Evolutionary conservation across 352 stramenopile genomes (phyloP).

Genomic region (Pseudoperonospora humuli): DNA sequence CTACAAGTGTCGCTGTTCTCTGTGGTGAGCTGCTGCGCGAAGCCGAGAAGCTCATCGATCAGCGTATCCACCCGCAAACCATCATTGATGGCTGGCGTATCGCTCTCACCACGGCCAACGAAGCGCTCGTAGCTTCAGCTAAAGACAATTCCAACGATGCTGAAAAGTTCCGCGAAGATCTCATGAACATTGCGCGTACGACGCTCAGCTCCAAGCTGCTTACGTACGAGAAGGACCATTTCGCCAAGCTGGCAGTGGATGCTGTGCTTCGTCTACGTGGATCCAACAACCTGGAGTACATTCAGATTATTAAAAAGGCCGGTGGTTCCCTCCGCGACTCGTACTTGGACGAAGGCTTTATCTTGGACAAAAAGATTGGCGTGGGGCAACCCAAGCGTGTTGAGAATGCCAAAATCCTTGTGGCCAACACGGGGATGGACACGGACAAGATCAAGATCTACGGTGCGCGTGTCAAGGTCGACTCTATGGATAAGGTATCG

Average conservation of each 20-base stretch:
- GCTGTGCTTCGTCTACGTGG: conserved; percentile 94
- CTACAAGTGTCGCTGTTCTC: conserved; percentile 94
- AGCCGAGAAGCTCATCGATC: conserved; percentile 93
- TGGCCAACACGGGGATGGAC: conserved; percentile 99
- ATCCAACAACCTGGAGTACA: conserved; percentile 95
- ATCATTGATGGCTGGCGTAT: conserved; percentile 98
- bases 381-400: conserved; percentile 94
- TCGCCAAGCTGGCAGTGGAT: conserved; percentile 93
- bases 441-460: conserved; percentile 99
- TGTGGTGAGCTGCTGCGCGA: conserved; percentile 96
- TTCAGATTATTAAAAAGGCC: conserved; percentile 98
- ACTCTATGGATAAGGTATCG: conserved; percentile 98
- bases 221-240: conserved; percentile 97
- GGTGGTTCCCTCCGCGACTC: conserved; percentile 94
- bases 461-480: conserved; percentile 94
- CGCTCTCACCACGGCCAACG: conserved; percentile 84
- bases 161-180: conserved; percentile 89
- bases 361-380: conserved; percentile 96
- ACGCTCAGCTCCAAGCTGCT: conserved; percentile 98
- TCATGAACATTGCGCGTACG: conserved; percentile 97
- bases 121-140: conserved; percentile 84
- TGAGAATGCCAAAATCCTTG: conserved; percentile 97
- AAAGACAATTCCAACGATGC: conserved; percentile 74
- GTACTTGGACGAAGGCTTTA: conserved; percentile 98
- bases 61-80: conserved; percentile 97